Evolutionary conservation across 805 yeast species (phyloP).

Genomic region (Yarrowia osloensis): DNA sequence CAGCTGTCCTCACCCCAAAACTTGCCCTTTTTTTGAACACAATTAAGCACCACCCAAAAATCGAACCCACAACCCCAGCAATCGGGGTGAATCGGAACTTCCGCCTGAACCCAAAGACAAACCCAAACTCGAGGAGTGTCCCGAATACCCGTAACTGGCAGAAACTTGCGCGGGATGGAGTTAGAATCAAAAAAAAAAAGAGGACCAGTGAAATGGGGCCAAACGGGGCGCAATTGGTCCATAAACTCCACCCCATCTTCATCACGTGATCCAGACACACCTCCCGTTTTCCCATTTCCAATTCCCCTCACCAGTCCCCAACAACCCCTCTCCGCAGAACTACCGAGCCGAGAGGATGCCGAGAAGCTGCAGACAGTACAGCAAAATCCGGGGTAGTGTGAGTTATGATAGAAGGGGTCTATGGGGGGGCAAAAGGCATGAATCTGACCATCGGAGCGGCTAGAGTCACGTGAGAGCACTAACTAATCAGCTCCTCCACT

Average conservation of each 20-base stretch:
- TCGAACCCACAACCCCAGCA: not conserved
- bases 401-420: too few relatives aligned
- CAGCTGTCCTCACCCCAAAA: too few relatives aligned
- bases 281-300: not conserved
- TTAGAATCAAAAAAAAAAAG: too few relatives aligned
- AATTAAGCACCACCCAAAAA: too few relatives aligned
- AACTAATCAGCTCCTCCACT: too few relatives aligned
- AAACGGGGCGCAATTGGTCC: too few relatives aligned
- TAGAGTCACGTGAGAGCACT: not conserved
- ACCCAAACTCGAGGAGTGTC: not conserved
- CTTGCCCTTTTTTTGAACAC: too few relatives aligned
- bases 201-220: too few relatives aligned
- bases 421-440: too few relatives aligned
- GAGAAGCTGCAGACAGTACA: conserved; percentile 8
- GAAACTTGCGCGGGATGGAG: not conserved
- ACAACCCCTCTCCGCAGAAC: not conserved
- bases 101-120: not conserved
- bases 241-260: too few relatives aligned
- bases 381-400: conserved; percentile 25
- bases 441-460: too few relatives aligned
- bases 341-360: conserved; percentile 26
- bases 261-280: not conserved
- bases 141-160: conserved; percentile 19
- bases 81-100: conserved; percentile 3
- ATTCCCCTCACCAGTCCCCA: not conserved